Conservation (phyloP, 352 stramenopile genomes). For the Pythium periplocum region DNA sequence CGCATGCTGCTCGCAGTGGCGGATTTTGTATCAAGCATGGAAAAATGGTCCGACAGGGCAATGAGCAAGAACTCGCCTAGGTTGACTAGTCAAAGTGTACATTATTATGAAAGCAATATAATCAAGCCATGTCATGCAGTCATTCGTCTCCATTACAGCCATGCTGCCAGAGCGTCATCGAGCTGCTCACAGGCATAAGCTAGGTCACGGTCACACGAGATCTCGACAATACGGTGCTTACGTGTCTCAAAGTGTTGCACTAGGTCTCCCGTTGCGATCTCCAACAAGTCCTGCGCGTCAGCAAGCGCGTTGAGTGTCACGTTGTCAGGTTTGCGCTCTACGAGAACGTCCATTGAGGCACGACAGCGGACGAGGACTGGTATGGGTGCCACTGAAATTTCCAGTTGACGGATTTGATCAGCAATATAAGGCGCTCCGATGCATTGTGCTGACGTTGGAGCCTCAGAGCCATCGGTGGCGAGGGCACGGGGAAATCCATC, state of each 20-base stretch:
- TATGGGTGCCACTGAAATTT: conserved; percentile 20
- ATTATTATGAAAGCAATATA: conserved; percentile 7
- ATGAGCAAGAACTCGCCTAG: conserved; percentile 1
- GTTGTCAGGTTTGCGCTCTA: conserved; percentile 23
- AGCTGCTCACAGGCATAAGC: conserved; percentile 34
- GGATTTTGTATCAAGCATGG: conserved; percentile 84
- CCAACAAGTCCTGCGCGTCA: conserved; percentile 38
- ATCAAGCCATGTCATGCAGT: background rate
- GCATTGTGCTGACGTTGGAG: too few species aligned
- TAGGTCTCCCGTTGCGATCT: conserved; percentile 21
- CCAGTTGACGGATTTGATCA: conserved; percentile 42
- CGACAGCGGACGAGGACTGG: conserved; percentile 30
- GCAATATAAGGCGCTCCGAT: conserved; percentile 30
- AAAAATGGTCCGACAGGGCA: conserved; percentile 43
- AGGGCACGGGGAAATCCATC: conserved; percentile 34
- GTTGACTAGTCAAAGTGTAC: conserved; percentile 2
- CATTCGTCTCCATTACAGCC: background rate
- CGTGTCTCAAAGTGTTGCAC: conserved; percentile 18
- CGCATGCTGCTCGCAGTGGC: conserved; percentile 67
- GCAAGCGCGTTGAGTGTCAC: conserved; percentile 31
- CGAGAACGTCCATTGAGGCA: conserved; percentile 34
- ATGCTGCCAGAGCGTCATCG: conserved; percentile 16
- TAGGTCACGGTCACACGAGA: conserved; percentile 43
- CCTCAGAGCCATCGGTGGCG: conserved; percentile 1
- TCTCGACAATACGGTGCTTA: conserved; percentile 10